phyloP scores from a whole-genome alignment of 2,329 filamentous ascomycete species.

The Alternaria solani region DNA sequence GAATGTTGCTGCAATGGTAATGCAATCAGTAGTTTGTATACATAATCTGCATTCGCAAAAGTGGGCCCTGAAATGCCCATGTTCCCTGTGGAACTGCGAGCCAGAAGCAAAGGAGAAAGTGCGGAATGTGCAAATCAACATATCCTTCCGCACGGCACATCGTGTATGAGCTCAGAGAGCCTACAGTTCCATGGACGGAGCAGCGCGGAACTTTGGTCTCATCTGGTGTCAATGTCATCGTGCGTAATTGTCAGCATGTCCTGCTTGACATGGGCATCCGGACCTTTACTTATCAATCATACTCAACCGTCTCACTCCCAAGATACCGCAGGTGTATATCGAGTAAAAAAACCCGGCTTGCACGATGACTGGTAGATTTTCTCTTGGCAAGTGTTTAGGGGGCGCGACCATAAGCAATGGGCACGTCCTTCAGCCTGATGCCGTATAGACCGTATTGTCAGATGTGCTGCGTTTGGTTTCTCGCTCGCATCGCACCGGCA shows the following conservation, averaged over 20 bases:
- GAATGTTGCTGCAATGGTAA: neutral
- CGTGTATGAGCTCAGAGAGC: slow-evolving; percentile 11
- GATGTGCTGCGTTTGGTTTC: neutral
- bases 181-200: neutral
- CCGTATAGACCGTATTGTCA: neutral
- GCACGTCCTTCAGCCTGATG: slow-evolving; percentile 15
- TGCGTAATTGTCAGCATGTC: neutral
- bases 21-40: neutral
- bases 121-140: neutral
- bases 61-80: neutral
- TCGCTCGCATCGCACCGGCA: neutral
- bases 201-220: slow-evolving; percentile 1
- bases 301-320: neutral
- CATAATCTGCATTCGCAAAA: neutral
- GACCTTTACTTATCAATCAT: neutral
- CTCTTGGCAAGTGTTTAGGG: slow-evolving; percentile 15
- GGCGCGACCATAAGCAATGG: neutral
- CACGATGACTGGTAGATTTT: slow-evolving; percentile 6
- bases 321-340: neutral
- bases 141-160: neutral
- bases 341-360: neutral
- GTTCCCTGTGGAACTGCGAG: neutral
- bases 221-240: slow-evolving; percentile 11
- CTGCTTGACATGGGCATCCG: neutral
- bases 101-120: neutral